Base-by-base conservation (phyloP, 345 rosid species). In the Lumnitzera racemosa region DNA sequence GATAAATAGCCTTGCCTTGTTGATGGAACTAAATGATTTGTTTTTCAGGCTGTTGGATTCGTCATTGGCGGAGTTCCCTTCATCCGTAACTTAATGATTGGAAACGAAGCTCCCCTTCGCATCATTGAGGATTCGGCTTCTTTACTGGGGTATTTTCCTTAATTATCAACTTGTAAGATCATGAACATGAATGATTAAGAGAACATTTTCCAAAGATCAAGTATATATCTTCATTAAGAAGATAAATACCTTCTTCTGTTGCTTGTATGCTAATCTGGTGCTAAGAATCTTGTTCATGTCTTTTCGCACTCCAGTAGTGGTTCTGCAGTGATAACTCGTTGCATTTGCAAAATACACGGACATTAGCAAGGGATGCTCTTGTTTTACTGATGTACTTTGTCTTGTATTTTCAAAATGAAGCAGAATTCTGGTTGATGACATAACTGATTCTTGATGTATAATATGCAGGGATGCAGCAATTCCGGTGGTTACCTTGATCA, bases 381-480 rank as follows among this genome's bases (percentile, higher is more conserved):
- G 10, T 36, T 36, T 36, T 1, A 3, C 11, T 20, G 43, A 2
- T 9, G 43, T 4, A 36, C 43, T 36, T 36, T 9, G 11, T 36
- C 43, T 36, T 36, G 7, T 36, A 36, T 36, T 36, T 36, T 6
- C 43, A 5, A 5, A 36, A 36, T 36, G 43, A 36, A 36, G 43
- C 43, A 36, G 11, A 36, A 36, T 36, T 36, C 43, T 36, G 43
- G 43, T 36, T 36, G 43, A 36, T 36, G 10, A 36, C 7, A 7
- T 36, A 36, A 36, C 53, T 0, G 8, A 31, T 20, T 36, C 20
- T 46, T 9, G 8, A 57, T 48, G 12, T 55, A 25, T 55, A 27
- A 47, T 64, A n/a, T 53, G 56, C 75, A 72, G 83, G 50, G 76
- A 66, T 13, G 78, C 83, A 50, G 67, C 81, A 17, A 76, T 81